Base-by-base conservation (phyloP, 495 filamentous ascomycete species). In the Neohortaea acidophila region DNA sequence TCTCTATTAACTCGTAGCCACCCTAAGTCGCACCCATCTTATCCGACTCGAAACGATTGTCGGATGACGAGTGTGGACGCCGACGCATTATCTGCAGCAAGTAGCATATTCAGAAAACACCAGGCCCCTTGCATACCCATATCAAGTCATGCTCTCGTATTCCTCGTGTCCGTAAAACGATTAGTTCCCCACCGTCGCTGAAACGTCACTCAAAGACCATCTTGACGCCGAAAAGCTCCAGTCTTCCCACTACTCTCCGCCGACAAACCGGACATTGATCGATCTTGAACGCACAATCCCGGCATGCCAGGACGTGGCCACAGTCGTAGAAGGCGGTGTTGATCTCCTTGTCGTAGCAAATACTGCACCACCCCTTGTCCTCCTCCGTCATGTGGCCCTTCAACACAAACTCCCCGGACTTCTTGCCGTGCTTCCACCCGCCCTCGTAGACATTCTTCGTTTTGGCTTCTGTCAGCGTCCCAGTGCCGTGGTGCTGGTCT, bases 361-460 rank as follows among this genome's bases (percentile, higher is more conserved):
- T 76, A 44, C 70, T 65, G 54, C 75, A 79, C 11, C 73, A 49
- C 39, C 68, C 52, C 43, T 69, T 59, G 57, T 67, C 61, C 51
- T 75, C 71, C 46, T 75, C 74, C 35, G 77, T 71, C 10, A 72
- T 66, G 42, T 73, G 65, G 60, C 69, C 77, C 46, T 67, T 63
- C 55, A 69, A 76, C 34, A 69, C 66, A n/a, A 73, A 73, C 44
- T 71, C 68, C 21, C 75, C 75, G 42, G 72, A 66, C 20, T 67
- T 61, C 51, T 73, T 74, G 38, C 72, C 71, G 33, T 70, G 60
- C 52, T 71, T 70, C 61, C 71, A 80, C 15, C 69, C 72, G 11
- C 75, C 75, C 3, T 66, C 66, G 44, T 76, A 80, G 32, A 68
- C 68, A 49, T 79, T 78, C 24, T 72, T 72, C 0, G 72, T 76